These are phyloP conservation scores for Carex arenaria DNA, from an alignment of 202 grass and related monocot genomes.

Conservation along the genomic window DNA sequence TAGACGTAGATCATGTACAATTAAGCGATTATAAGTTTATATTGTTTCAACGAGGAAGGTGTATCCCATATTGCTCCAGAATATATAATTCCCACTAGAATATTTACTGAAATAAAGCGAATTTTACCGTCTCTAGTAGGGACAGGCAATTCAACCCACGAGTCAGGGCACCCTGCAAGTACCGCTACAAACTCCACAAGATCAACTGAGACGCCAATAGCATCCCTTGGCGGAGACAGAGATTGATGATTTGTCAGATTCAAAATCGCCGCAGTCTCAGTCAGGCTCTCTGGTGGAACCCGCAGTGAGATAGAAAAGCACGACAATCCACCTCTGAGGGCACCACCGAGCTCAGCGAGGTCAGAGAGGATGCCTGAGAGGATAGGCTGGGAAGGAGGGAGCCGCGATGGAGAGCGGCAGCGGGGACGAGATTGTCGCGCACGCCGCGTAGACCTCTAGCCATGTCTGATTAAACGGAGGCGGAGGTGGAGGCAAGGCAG, in stretches of 20 bases:
- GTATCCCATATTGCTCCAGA: neutral
- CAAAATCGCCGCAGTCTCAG: neutral
- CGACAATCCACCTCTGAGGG: constrained; percentile 61
- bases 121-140: constrained; percentile 56
- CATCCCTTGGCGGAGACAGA: neutral
- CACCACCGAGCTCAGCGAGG: constrained; percentile 79
- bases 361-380: constrained; percentile 78
- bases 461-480: no score
- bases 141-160: constrained; percentile 85
- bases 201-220: constrained; percentile 32
- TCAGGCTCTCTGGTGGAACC: neutral
- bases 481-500: no score
- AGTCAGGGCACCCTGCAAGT: constrained; percentile 60
- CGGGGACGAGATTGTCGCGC: constrained; percentile 59
- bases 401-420: constrained; percentile 28
- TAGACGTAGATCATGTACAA: neutral
- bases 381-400: constrained; percentile 27
- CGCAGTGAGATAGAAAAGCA: constrained; percentile 26
- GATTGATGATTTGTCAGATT: neutral
- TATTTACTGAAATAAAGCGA: neutral
- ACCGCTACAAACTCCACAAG: constrained; percentile 46
- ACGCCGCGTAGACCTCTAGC: constrained; percentile 87
- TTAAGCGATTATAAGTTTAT: neutral
- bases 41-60: neutral
- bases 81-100: neutral